phyloP scores from a whole-genome alignment of 1,284 basidiomycete genomes.

The Ceratobasidium sp. region DNA sequence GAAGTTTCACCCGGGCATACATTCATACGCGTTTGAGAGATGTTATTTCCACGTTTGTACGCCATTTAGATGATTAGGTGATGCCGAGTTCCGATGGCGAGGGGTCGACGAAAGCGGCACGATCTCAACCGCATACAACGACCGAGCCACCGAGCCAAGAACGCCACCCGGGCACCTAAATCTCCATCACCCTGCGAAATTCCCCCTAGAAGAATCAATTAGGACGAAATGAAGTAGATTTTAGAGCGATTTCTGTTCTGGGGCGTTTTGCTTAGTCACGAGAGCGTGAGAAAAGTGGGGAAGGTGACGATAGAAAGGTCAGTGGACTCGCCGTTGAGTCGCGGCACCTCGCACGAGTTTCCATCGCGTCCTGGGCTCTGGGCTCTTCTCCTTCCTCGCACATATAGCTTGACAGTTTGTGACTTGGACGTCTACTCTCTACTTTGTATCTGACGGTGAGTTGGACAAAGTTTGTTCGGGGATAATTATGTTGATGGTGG shows the following conservation, averaged over 20 bases:
- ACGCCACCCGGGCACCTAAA: no score
- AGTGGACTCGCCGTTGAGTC: slow-evolving; percentile 22
- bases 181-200: no score
- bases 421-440: not conserved
- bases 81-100: no score
- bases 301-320: slow-evolving; percentile 35
- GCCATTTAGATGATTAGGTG: no score
- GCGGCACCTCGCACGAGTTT: slow-evolving; percentile 34
- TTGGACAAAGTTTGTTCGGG: not conserved
- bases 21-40: no score
- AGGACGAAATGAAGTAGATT: no score
- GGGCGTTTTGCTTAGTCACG: slow-evolving; percentile 30
- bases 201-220: no score
- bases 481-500: not conserved
- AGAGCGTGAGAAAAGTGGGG: slow-evolving; percentile 36
- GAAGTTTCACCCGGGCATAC: no score
- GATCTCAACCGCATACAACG: no score
- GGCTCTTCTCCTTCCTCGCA: not conserved
- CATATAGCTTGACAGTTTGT: not conserved
- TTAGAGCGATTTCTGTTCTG: not conserved
- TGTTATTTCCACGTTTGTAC: no score
- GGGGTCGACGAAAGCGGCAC: no score
- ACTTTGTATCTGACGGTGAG: not conserved
- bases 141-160: no score
- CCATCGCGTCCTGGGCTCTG: slow-evolving; percentile 43